Evolutionary conservation across 2,329 filamentous ascomycete genomes (phyloP).

Genomic region (Chrysoporthe puriensis): DNA sequence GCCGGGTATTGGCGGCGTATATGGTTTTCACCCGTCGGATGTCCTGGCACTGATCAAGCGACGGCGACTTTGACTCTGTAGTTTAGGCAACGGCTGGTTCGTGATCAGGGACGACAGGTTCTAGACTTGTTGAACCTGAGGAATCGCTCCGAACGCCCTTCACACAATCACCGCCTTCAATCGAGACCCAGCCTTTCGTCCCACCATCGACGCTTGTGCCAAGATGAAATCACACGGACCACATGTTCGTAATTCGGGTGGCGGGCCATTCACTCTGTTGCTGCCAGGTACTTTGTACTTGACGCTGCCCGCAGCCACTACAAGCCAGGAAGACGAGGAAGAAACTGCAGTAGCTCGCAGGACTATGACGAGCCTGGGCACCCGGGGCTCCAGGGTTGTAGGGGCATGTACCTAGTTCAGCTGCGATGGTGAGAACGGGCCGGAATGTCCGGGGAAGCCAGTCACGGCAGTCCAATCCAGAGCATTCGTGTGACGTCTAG

Average conservation of each 20-base stretch:
- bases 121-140: background rate
- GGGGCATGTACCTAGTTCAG: background rate
- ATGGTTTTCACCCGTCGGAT: background rate
- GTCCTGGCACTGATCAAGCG: background rate
- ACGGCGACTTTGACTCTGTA: background rate
- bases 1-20: background rate
- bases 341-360: background rate
- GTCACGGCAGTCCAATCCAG: background rate
- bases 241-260: background rate
- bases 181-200: no score
- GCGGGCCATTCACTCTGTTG: no score
- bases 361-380: background rate
- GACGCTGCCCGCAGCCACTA: no score
- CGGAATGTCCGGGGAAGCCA: background rate
- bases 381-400: background rate
- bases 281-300: no score
- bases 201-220: background rate
- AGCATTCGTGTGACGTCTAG: background rate
- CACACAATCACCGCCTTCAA: background rate
- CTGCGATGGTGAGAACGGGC: background rate
- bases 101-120: background rate
- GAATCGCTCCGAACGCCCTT: background rate
- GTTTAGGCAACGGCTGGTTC: background rate
- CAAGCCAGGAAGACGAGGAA: background rate
- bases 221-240: background rate